These are phyloP conservation scores for Rickenella mellea DNA, from an alignment of 768 basidiomycete genomes.

Conservation along the genomic window DNA sequence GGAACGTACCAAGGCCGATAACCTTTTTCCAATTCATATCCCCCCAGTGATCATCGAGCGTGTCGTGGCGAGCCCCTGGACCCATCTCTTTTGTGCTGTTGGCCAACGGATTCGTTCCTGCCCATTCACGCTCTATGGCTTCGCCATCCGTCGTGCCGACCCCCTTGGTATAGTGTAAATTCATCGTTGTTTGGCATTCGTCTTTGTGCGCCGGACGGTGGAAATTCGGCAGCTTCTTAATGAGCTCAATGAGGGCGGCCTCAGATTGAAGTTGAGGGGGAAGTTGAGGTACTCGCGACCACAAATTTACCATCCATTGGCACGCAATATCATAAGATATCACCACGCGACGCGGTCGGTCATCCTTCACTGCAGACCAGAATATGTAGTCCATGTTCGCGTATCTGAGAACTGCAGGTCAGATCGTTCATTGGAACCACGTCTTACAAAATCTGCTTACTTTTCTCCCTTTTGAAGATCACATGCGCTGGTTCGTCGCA, in stretches of 20 bases:
- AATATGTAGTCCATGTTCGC: constrained; percentile 22
- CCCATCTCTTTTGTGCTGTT: constrained; percentile 28
- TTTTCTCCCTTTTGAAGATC: constrained; percentile 25
- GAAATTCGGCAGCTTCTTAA: constrained; percentile 12
- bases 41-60: constrained; percentile 10
- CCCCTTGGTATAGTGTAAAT: constrained; percentile 12
- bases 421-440: not conserved
- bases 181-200: constrained; percentile 7
- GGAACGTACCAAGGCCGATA: not conserved
- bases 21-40: not conserved
- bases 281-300: no score
- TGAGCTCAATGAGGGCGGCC: not conserved
- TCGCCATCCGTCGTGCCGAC: constrained; percentile 26
- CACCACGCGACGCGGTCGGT: constrained; percentile 4
- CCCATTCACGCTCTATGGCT: constrained; percentile 22
- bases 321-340: constrained; percentile 21
- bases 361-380: constrained; percentile 8
- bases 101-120: constrained; percentile 16
- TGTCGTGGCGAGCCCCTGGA: constrained; percentile 15
- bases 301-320: constrained; percentile 12
- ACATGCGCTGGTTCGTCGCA: constrained; percentile 17
- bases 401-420: constrained; percentile 7
- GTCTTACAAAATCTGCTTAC: constrained; percentile 10
- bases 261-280: no score
- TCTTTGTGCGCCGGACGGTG: constrained; percentile 15